These are phyloP conservation scores for Boletus albobrunnescens DNA, from an alignment of 1,284 basidiomycete species.

Conservation along the genomic window DNA sequence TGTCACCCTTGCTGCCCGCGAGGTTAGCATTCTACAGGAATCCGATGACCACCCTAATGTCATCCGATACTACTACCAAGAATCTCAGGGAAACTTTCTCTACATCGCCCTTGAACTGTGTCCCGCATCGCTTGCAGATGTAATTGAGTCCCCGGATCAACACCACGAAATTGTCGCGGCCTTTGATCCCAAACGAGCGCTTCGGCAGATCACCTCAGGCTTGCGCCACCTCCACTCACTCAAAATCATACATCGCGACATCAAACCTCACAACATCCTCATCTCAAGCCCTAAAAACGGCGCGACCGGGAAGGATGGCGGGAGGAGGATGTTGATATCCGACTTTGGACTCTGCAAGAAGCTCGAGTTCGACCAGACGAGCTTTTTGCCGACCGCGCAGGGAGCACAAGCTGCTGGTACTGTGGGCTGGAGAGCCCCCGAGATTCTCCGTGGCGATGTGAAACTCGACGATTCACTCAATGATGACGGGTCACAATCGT, in stretches of 20 bases:
- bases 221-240: constrained; percentile 89
- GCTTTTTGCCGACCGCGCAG: constrained; percentile 78
- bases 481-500: constrained; percentile 63
- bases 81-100: constrained; percentile 87
- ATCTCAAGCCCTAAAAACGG: constrained; percentile 71
- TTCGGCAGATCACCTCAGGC: constrained; percentile 86
- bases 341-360: constrained; percentile 95
- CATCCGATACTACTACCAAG: constrained; percentile 97
- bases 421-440: constrained; percentile 92
- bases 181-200: constrained; percentile 85
- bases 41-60: constrained; percentile 98
- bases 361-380: constrained; percentile 89
- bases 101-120: constrained; percentile 98
- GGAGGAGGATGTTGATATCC: constrained; percentile 87
- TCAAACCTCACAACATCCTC: constrained; percentile 98
- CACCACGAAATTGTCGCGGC: constrained; percentile 63
- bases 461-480: constrained; percentile 75
- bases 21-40: constrained; percentile 92
- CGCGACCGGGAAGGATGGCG: constrained; percentile 43
- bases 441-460: constrained; percentile 88
- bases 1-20: constrained; percentile 89
- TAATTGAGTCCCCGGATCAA: constrained; percentile 80
- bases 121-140: constrained; percentile 89
- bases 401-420: constrained; percentile 87
- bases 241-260: constrained; percentile 96